Conservation (phyloP, 768 basidiomycete genomes). For the Suillus alpinus region DNA sequence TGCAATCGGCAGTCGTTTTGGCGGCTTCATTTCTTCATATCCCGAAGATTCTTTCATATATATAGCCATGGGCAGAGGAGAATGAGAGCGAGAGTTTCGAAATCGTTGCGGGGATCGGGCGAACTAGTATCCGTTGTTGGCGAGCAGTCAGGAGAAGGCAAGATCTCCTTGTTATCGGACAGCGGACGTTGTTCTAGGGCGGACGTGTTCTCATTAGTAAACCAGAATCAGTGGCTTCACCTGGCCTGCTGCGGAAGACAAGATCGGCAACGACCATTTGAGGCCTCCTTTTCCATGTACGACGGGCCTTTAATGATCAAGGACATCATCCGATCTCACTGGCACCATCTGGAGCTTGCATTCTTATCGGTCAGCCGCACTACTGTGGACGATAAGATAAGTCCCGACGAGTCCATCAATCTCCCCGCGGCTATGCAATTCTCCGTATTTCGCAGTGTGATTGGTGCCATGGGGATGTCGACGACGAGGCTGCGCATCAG, state of each 20-base stretch:
- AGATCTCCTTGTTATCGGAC: too few relatives aligned
- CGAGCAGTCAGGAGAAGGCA: too few relatives aligned
- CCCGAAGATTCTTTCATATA: too few relatives aligned
- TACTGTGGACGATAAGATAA: constrained; percentile 15
- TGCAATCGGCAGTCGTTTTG: too few relatives aligned
- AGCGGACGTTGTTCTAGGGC: too few relatives aligned
- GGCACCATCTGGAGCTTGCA: constrained; percentile 3
- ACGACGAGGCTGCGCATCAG: background rate
- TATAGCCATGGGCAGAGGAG: too few relatives aligned
- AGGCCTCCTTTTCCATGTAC: constrained; percentile 1
- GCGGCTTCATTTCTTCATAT: too few relatives aligned
- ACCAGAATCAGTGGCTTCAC: constrained; percentile 13
- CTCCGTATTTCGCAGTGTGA: constrained; percentile 18
- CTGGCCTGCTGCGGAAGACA: constrained; percentile 17
- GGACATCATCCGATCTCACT: constrained; percentile 2
- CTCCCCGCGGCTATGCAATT: constrained; percentile 21
- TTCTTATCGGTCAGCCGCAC: constrained; percentile 22
- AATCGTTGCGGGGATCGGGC: too few relatives aligned
- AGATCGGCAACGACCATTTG: constrained; percentile 9
- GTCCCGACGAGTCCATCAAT: constrained; percentile 19
- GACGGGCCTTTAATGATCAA: background rate
- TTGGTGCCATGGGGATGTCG: constrained; percentile 19
- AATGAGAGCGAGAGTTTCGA: too few relatives aligned
- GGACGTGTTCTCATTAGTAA: too few relatives aligned
- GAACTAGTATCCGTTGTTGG: too few relatives aligned